These are phyloP conservation scores for Colletotrichum sublineola DNA, from an alignment of 2,329 filamentous ascomycete species.

Conservation along the genomic window DNA sequence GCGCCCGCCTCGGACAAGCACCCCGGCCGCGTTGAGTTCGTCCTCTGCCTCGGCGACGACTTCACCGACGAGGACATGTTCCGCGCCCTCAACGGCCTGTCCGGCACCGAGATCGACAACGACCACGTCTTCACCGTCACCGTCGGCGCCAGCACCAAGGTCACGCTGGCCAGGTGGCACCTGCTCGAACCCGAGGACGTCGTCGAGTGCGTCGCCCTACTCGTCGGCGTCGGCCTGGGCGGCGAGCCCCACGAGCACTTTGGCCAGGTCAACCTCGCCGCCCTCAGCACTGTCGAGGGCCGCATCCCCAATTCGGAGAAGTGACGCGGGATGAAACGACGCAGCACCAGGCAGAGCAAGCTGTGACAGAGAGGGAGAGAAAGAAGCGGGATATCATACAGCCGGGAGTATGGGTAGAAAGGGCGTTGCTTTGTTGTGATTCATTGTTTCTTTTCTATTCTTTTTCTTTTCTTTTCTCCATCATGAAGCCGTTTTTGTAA, in stretches of 20 bases:
- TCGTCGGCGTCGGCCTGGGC: constrained; percentile 62
- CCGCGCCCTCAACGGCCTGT: constrained; percentile 77
- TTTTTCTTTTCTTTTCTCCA: neutral
- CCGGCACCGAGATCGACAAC: constrained; percentile 65
- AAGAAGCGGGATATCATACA: constrained; percentile 20
- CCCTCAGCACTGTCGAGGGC: constrained; percentile 66
- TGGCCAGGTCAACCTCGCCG: constrained; percentile 69
- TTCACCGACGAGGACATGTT: constrained; percentile 99
- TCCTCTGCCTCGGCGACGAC: constrained; percentile 93
- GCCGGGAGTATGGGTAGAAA: constrained; percentile 41
- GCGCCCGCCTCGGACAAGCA: constrained; percentile 59
- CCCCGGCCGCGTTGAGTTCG: constrained; percentile 78
- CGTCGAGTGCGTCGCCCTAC: constrained; percentile 74
- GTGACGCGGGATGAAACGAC: neutral
- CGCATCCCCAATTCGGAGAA: constrained; percentile 56
- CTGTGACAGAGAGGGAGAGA: constrained; percentile 1
- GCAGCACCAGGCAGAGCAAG: neutral
- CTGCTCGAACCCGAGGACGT: constrained; percentile 90
- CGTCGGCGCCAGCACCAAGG: constrained; percentile 91
- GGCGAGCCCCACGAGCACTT: constrained; percentile 56
- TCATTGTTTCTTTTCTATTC: neutral
- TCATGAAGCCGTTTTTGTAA: neutral
- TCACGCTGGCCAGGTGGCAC: constrained; percentile 91
- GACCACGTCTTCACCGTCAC: constrained; percentile 90
- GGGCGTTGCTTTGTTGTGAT: constrained; percentile 7